Evolutionary conservation across 2,329 filamentous ascomycete species (phyloP).

Genomic region (Pseudocercospora musae): DNA sequence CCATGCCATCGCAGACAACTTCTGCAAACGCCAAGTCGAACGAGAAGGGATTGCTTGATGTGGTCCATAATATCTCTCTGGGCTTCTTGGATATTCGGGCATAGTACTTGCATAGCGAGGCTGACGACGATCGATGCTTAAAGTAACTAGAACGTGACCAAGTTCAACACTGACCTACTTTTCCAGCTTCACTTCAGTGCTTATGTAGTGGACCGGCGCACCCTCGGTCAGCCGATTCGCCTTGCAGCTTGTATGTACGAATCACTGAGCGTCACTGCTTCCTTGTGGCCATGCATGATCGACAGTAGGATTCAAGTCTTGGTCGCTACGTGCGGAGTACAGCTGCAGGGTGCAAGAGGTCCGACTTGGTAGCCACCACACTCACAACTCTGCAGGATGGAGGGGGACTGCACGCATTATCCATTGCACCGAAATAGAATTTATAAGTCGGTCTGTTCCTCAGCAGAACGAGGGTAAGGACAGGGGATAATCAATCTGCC

Average conservation of each 20-base stretch:
- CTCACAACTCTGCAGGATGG: conserved; percentile 1
- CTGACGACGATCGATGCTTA: not conserved
- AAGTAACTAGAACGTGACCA: not conserved
- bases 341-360: conserved; percentile 12
- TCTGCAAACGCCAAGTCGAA: conserved; percentile 7
- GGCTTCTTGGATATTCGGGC: not conserved
- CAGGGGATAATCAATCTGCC: not conserved
- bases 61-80: not conserved
- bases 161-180: not conserved
- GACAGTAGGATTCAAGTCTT: not conserved
- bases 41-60: not conserved
- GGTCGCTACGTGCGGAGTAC: conserved; percentile 7
- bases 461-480: not conserved
- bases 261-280: not conserved
- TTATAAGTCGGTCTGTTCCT: not conserved
- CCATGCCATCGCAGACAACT: conserved; percentile 36
- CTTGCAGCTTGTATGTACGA: not conserved
- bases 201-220: not conserved
- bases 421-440: conserved; percentile 10
- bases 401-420: conserved; percentile 2
- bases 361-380: not conserved
- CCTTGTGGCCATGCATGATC: not conserved
- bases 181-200: not conserved
- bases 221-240: not conserved
- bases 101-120: not conserved